These are phyloP conservation scores for Mangifera indica DNA, from an alignment of 345 rosid genomes.

Conservation along the genomic window DNA sequence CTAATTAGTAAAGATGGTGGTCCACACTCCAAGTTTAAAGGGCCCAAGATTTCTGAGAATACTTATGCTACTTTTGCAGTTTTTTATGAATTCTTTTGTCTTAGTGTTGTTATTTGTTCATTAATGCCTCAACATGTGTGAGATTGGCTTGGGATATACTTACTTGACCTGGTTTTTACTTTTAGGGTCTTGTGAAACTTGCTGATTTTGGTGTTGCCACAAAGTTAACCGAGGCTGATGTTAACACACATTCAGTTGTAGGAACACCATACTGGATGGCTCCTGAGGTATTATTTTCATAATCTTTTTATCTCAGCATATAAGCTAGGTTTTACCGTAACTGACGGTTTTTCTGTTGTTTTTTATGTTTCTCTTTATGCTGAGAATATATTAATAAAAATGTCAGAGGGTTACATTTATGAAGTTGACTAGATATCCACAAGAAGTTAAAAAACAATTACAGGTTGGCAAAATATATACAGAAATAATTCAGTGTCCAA, in stretches of 20 bases:
- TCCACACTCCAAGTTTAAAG: no score
- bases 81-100: not conserved
- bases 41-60: no score
- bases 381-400: no score
- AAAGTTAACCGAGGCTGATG: constrained; percentile 96
- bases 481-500: no score
- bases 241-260: constrained; percentile 93
- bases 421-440: no score
- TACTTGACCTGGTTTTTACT: constrained; percentile 23
- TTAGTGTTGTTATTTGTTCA: constrained; percentile 9
- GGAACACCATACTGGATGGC: constrained; percentile 99
- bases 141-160: constrained; percentile 15
- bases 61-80: not conserved
- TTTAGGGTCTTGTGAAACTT: constrained; percentile 95
- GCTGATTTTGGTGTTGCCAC: constrained; percentile 99
- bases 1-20: no score
- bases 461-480: no score
- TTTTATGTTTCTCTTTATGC: not conserved
- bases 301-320: not conserved
- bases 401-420: no score
- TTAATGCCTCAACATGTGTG: constrained; percentile 1
- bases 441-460: no score
- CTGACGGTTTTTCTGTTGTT: not conserved
- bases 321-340: not conserved
- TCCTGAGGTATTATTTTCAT: constrained; percentile 66